Base-by-base conservation (phyloP, 208 protist genomes). In the Wallacemonas collosoma region DNA sequence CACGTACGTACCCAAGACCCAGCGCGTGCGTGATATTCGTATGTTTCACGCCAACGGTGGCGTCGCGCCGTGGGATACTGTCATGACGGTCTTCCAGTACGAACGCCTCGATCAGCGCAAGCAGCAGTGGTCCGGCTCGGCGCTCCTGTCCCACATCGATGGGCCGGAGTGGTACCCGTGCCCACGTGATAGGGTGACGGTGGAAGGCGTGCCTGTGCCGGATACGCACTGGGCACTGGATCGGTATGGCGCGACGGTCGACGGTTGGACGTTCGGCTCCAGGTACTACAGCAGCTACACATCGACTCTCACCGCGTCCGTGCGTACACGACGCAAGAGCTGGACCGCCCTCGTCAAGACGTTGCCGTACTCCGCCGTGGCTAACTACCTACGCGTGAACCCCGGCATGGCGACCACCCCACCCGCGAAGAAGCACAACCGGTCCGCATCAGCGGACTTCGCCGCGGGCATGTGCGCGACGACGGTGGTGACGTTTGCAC, bases 31-130 rank as follows among this genome's bases (percentile, higher is more conserved):
- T n/a, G 54, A 76, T 14, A 71, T 87, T 14, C 88, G 92, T 35
- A 76, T 77, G 40, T 97, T 95, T 75, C 71, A 90, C 75, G 83
- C 88, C 60, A 88, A 80, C 69, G 92, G 92, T 51, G 89, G 86
- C 43, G 80, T 94, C 26, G 92, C 88, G 26, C 77, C 83, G 44
- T 93, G 81, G 78, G 60, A 82, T 38, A 75, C 87, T 14, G 53
- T 94, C 14, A 64, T 85, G 17, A 83, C 78, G 4, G 82, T 94
- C 9, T 94, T 85, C 72, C 80, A 93, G 76, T 93, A 96, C 72
- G 76, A 96, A 72, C 88, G 91, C 38, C 71, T 78, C 54, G 72
- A 82, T 43, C 56, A 48, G 36, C 77, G 76, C 68, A 70, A 70
- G 6, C 55, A 67, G 4, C n/a, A 41, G 62, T 90, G 83, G 81